Base-by-base conservation (phyloP, 2,329 filamentous ascomycete species). In the Fusarium caatingaense region DNA sequence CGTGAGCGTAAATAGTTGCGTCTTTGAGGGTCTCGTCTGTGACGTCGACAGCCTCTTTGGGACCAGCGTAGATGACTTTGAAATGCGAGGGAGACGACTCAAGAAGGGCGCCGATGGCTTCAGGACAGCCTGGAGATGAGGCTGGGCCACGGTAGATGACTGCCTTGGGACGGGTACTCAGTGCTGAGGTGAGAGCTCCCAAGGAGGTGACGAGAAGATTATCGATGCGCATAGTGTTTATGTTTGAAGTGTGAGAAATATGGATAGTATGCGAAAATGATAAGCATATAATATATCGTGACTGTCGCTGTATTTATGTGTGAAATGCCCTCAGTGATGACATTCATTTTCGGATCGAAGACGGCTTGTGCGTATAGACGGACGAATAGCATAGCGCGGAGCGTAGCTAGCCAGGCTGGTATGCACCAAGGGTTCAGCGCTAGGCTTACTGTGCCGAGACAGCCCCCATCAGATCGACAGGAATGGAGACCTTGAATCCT, bases 81-180 rank as follows among this genome's bases (percentile, higher is more conserved):
- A 64, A 64, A 18, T 64, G 34, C 2, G 60, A 64, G 0, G 61
- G 40, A 0, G 61, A 64, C 0, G 61, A 64, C 1, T 58, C 45
- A 7, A 64, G 30, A 1, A 64, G 60, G 0, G 32, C 13, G 3
- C 37, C 50, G 0, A 64, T 21, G 2, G 60, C 51, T n/a, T 64
- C 60, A 1, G 61, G 61, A 13, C 60, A 64, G 1, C 60, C 61
- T 20, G 40, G 20, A 1, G 37, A 64, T 16, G 61, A 45, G 2
- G 61, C 61, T 8, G 61, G 60, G 3, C 61, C 61, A 6, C 61
- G 61, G 13, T 64, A 64, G 2, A 64, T 45, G 0, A 64, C 60
- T 9, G 61, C 61, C 6, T 59, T 64, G 1, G 61, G 61, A 3
- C 60, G 60, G 15, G 28, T 41, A 7, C 9, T 4, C 0, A 44